Conservation (phyloP, 345 rosid genomes). For the Populus euphratica region DNA sequence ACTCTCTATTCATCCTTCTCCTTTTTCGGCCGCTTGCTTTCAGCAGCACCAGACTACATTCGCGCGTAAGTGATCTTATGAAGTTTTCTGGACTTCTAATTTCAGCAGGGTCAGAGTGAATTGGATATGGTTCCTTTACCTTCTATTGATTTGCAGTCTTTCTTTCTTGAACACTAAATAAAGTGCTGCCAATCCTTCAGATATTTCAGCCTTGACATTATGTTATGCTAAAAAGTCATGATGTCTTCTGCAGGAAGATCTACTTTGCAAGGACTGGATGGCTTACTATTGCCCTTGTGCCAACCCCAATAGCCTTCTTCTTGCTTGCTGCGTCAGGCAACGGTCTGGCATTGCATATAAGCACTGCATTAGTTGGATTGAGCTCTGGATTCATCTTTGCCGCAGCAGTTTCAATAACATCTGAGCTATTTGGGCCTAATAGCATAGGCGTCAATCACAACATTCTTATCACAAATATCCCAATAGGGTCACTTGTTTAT, state of each 20-base stretch:
- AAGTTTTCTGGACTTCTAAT: background rate
- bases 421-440: constrained; percentile 88
- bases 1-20: constrained; percentile 90
- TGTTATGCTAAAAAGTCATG: background rate
- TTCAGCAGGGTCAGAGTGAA: background rate
- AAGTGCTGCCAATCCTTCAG: background rate
- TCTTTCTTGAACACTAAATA: background rate
- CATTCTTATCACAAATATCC: constrained; percentile 87
- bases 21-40: constrained; percentile 91
- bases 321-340: constrained; percentile 55
- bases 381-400: constrained; percentile 97
- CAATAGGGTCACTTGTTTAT: constrained; percentile 75
- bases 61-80: constrained; percentile 51
- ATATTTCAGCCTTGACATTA: background rate
- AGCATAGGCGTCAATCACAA: constrained; percentile 94
- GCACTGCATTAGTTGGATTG: constrained; percentile 69
- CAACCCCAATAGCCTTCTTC: constrained; percentile 81
- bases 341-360: constrained; percentile 43
- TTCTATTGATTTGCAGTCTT: background rate
- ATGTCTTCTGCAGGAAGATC: constrained; percentile 50
- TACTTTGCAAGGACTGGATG: constrained; percentile 95
- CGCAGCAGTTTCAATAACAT: constrained; percentile 88
- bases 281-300: constrained; percentile 72
- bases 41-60: constrained; percentile 84
- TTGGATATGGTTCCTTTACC: background rate